Conservation (phyloP, 768 basidiomycete species). For the Clitopilus hobsonii region DNA sequence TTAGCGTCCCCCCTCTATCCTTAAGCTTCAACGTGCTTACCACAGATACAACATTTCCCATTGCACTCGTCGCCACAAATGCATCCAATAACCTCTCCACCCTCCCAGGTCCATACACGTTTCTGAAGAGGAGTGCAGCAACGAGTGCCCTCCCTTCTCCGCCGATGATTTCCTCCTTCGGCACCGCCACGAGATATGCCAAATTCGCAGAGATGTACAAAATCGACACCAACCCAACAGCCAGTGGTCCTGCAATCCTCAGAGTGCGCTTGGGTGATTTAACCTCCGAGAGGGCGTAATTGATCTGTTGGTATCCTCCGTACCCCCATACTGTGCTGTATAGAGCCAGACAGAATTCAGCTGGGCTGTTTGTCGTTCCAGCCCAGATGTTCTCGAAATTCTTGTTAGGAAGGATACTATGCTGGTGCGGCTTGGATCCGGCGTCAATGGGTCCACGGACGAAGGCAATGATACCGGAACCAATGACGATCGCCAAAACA, state of each 20-base stretch:
- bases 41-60: slow-evolving; percentile 55
- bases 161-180: slow-evolving; percentile 45
- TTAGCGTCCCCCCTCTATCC: neutral
- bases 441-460: slow-evolving; percentile 15
- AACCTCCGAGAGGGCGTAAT: slow-evolving; percentile 54
- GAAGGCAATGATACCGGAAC: slow-evolving; percentile 45
- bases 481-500: slow-evolving; percentile 41
- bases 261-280: slow-evolving; percentile 50
- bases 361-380: slow-evolving; percentile 32
- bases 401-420: slow-evolving; percentile 26
- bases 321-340: slow-evolving; percentile 30
- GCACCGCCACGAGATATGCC: slow-evolving; percentile 57
- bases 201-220: slow-evolving; percentile 50
- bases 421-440: neutral
- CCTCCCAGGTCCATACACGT: slow-evolving; percentile 38
- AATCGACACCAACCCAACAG: slow-evolving; percentile 39
- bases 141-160: slow-evolving; percentile 24
- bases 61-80: slow-evolving; percentile 48
- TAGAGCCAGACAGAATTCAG: slow-evolving; percentile 35
- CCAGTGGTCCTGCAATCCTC: slow-evolving; percentile 49
- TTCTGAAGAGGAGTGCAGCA: slow-evolving; percentile 52
- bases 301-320: slow-evolving; percentile 54
- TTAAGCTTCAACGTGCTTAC: slow-evolving; percentile 23
- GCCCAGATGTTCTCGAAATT: slow-evolving; percentile 25
- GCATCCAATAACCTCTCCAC: slow-evolving; percentile 31